Base-by-base conservation (phyloP, 2,329 filamentous ascomycete species). In the Bipolaris zeicola region DNA sequence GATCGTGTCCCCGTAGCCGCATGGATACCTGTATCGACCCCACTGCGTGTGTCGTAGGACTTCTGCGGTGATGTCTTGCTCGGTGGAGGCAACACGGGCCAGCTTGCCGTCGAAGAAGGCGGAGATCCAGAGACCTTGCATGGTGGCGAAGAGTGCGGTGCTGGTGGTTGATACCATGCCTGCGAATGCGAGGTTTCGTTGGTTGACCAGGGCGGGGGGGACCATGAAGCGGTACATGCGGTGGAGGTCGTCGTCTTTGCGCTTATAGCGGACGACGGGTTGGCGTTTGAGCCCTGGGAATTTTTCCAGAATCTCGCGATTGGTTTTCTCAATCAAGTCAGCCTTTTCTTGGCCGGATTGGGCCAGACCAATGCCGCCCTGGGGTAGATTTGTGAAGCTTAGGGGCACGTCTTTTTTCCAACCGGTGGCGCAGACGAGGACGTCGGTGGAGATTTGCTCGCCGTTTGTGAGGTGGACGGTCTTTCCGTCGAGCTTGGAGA, bases 191-290 rank as follows among this genome's bases (percentile, higher is more conserved):
- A 41, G 38, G 38, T 41, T 41, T 41, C 38, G 20, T 41, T 41
- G 38, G 20, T 41, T 18, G 38, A 41, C 38, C 20, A 41, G 38
- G 18, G 38, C 38, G 11, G 38, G 38, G 26, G 38, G 38, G 11
- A 41, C 38, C 38, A 41, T 41, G 38, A 41, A 41, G 38, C 38
- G 38, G 38, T 41, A 41, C 38, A 41, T 41, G 38, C 38, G 38
- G 38, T 41, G 20, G 20, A 24, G 38, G 11, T 41, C 38, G 11
- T 41, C 38, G 20, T 41, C 38, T 41, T 41, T 41, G 38, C 38
- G 38, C 38, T 24, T 41, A 20, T 41, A 41, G 20, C 38, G 38
- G 11, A 41, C 20, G 18, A 41, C 38, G 18, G 38, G 38, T 41
- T 41, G 38, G 20, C 4, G 20, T 41, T 41, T 41, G 38, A 41